A percentile compares a stretch with the other conserved stretches of the same genome.
Conservation (phyloP, 441 rosid species). For the Erysimum pusillum region DNA sequence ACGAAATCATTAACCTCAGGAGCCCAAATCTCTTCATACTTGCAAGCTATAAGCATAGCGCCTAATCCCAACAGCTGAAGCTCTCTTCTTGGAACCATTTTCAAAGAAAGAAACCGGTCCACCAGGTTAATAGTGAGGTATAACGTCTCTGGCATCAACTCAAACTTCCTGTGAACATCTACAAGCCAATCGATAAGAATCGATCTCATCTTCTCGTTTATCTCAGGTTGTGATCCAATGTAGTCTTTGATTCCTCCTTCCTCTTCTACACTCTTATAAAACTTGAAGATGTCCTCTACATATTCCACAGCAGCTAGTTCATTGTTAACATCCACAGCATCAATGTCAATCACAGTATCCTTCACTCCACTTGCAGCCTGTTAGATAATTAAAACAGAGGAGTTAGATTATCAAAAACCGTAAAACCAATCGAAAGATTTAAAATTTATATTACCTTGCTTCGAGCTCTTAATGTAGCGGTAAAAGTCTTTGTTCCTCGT, state of each 20-base stretch:
- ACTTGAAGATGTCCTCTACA: constrained; percentile 62
- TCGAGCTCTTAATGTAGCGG: constrained; percentile 58
- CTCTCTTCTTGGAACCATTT: constrained; percentile 51
- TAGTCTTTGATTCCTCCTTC: constrained; percentile 54
- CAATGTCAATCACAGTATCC: constrained; percentile 51
- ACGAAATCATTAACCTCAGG: constrained; percentile 66
- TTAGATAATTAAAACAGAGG: neutral
- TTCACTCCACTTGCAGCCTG: constrained; percentile 39
- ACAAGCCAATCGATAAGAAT: constrained; percentile 63
- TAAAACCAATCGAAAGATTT: neutral
- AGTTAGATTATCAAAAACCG: neutral
- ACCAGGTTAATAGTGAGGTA: constrained; percentile 59
- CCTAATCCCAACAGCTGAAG: constrained; percentile 66
- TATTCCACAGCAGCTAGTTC: constrained; percentile 64
- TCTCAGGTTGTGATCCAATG: constrained; percentile 56
- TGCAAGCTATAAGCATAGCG: constrained; percentile 68
- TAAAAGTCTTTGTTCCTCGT: constrained; percentile 49
- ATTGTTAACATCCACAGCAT: constrained; percentile 50
- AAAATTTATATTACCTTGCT: constrained; percentile 52
- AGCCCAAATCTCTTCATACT: constrained; percentile 75
- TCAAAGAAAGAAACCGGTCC: constrained; percentile 56
- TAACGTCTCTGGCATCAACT: constrained; percentile 68
- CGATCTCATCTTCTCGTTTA: constrained; percentile 60
- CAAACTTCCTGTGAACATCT: constrained; percentile 60
- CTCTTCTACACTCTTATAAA: constrained; percentile 54